Evolutionary conservation across 345 rosid genomes (phyloP), one percentile per base, ranked within the genome.

Genomic region (Bruguiera sexangula): DNA sequence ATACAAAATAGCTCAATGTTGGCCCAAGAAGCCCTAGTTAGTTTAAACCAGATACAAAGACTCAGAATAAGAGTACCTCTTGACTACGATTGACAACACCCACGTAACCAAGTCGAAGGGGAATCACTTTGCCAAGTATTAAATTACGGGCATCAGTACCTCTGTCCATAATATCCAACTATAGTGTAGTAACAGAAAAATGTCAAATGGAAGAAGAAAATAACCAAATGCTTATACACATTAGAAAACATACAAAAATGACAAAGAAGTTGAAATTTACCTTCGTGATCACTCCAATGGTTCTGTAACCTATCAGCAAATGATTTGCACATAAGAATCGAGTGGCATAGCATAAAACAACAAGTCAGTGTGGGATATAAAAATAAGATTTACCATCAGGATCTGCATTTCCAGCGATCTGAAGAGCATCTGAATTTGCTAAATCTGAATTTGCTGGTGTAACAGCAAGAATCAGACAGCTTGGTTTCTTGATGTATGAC

Each of bases 111-210:
- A 94, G 96, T 56, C 91, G 85, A 73, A 94, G 87, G 10, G 97
- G 96, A 69, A 91, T 83, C 61, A 86, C 92, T 88, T 91, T 94
- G 34, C 98, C 98, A 58, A 91, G 97, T 74, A 94, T 77, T 68
- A 86, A 65, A 73, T 94, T 91, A 27, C 97, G 89, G 46, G 97
- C 97, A 79, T 91, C 95, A 63, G 98, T 94, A 77, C 98, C 98
- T 88, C 98, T 86, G 81, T 94, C 98, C 98, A 94, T 94, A 64
- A 94, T 91, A 79, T 94, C 98, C 81, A 94, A 80, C 98, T 91
- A 87, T 62, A 75, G 34, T 63, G 88, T 68, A 75, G 39, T 63
- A 67, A 80, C 48, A 75, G 34, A 61, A 58, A 63, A 6, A 26
- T 72, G 69, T 66, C 63, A 76, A 52, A 32, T 27, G 26, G 18